A percentile compares a stretch with the other conserved stretches of the same genome.
These are phyloP conservation scores for Cladophialophora yegresii DNA, from an alignment of 2,329 filamentous ascomycete genomes.

Conservation along the genomic window DNA sequence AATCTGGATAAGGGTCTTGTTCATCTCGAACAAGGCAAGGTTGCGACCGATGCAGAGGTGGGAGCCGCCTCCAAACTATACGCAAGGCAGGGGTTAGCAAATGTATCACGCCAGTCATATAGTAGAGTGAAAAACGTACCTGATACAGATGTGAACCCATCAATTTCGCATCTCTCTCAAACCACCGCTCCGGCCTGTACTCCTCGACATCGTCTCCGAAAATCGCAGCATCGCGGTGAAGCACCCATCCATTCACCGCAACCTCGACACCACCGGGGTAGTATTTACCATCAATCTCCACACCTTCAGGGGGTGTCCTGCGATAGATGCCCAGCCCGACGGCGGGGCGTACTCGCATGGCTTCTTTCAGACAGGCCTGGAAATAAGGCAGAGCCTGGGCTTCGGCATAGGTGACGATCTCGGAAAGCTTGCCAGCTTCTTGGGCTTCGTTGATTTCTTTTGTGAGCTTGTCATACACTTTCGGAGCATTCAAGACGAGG, in stretches of 20 bases:
- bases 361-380: conserved; percentile 35
- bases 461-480: conserved; percentile 47
- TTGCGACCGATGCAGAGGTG: conserved; percentile 60
- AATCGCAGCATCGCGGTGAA: conserved; percentile 47
- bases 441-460: conserved; percentile 35
- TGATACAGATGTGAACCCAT: conserved; percentile 60
- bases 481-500: conserved; percentile 51
- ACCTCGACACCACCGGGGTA: conserved; percentile 32
- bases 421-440: conserved; percentile 25
- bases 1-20: conserved; percentile 60
- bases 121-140: conserved; percentile 41
- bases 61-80: conserved; percentile 56
- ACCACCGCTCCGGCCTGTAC: conserved; percentile 52
- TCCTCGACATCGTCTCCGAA: conserved; percentile 46
- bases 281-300: conserved; percentile 30
- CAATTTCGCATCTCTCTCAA: conserved; percentile 44
- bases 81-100: background rate
- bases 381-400: conserved; percentile 32
- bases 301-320: conserved; percentile 35
- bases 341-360: conserved; percentile 35
- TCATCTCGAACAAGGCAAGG: conserved; percentile 59
- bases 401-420: conserved; percentile 34
- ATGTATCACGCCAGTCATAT: background rate
- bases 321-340: conserved; percentile 39
- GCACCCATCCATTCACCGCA: conserved; percentile 43